Evolutionary conservation across 2,329 filamentous ascomycete genomes (phyloP).

Genomic region (Xylaria sp.): DNA sequence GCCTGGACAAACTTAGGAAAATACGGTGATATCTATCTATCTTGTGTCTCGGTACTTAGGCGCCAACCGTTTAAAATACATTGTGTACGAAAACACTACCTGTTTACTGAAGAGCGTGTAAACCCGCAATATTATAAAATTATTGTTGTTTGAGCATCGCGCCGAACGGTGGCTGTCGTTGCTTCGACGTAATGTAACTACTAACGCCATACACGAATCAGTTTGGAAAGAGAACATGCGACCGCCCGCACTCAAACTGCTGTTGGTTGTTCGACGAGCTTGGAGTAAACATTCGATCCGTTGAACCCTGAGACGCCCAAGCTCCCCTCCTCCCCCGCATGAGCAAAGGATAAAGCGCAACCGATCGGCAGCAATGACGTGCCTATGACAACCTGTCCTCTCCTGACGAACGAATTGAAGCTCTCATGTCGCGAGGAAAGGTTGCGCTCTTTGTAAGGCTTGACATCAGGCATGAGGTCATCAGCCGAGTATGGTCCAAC

Average conservation of each 20-base stretch:
- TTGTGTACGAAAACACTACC: too few relatives aligned
- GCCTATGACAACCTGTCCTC: conserved; percentile 33
- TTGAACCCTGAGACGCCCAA: conserved; percentile 12
- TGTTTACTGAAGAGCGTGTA: not conserved
- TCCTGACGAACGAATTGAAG: conserved; percentile 30
- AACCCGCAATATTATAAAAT: not conserved
- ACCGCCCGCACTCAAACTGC: conserved; percentile 1
- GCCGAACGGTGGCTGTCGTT: not conserved
- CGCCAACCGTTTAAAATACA: too few relatives aligned
- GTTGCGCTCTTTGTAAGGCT: conserved; percentile 11
- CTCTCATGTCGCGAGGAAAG: not conserved
- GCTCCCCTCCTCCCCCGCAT: conserved; percentile 35
- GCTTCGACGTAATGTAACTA: not conserved
- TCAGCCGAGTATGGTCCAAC: conserved; percentile 7
- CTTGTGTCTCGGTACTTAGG: not conserved
- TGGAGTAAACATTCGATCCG: conserved; percentile 3
- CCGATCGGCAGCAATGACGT: conserved; percentile 39
- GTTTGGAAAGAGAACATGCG: not conserved
- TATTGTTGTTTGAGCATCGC: not conserved
- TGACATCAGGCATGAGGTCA: conserved; percentile 43
- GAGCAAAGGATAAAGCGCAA: conserved; percentile 6
- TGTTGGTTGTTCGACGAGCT: conserved; percentile 2
- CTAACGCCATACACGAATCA: not conserved
- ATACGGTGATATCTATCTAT: not conserved
- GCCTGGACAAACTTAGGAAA: not conserved